Percentiles rank a stretch among this genome's conserved stretches.
These are phyloP conservation scores for Orychophragmus violaceus DNA, from an alignment of 345 rosid species.

Conservation along the genomic window DNA sequence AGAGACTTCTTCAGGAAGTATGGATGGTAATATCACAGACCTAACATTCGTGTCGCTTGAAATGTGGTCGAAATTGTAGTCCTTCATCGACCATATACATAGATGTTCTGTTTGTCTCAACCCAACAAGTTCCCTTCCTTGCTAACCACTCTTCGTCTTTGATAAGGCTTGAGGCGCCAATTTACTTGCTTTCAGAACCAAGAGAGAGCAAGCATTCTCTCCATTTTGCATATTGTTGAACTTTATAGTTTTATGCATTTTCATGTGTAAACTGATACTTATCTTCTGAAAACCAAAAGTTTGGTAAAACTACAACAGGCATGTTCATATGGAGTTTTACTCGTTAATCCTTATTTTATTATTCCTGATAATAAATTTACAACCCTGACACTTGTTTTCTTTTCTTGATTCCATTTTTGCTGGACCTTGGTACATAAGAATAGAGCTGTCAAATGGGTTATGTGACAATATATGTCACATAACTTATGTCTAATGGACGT, in stretches of 20 bases:
- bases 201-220: slow-evolving; percentile 12
- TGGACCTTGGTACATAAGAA: not conserved
- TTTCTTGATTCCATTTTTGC: not conserved
- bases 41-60: slow-evolving; percentile 4
- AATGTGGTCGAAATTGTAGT: slow-evolving; percentile 16
- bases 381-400: not conserved
- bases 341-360: not conserved
- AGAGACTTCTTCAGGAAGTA: slow-evolving; percentile 51
- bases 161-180: slow-evolving; percentile 14
- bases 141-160: slow-evolving; percentile 8
- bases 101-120: slow-evolving; percentile 19
- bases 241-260: not conserved
- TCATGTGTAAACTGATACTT: not conserved
- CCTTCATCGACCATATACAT: slow-evolving; percentile 7
- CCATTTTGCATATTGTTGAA: slow-evolving; percentile 13
- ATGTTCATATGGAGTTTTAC: not conserved
- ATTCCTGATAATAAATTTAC: too few species aligned
- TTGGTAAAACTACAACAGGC: not conserved
- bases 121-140: slow-evolving; percentile 5
- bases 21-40: slow-evolving; percentile 31
- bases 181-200: slow-evolving; percentile 21
- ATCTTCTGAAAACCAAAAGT: not conserved
- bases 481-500: too few species aligned
- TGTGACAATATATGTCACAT: too few species aligned
- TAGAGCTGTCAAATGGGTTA: too few species aligned